Evolutionary conservation across 2,329 filamentous ascomycete genomes (phyloP).

Genomic region (Xenoacremonium recifei): DNA sequence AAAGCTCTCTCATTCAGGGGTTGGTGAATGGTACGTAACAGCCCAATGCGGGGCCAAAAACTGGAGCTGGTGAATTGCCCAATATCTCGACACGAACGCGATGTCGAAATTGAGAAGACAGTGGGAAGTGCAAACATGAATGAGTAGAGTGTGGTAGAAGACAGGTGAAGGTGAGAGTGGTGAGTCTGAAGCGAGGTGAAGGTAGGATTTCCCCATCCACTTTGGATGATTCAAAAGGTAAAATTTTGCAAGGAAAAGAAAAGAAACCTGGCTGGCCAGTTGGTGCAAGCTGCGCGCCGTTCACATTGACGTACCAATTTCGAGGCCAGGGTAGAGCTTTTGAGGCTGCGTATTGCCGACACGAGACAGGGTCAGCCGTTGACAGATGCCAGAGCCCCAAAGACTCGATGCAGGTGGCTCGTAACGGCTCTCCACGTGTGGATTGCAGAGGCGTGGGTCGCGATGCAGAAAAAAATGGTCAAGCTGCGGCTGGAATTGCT

Average conservation of each 20-base stretch:
- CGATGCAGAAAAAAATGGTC: slow-evolving; percentile 20
- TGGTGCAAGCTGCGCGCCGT: no score
- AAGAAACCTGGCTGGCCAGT: not conserved
- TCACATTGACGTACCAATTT: no score
- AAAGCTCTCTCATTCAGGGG: slow-evolving; percentile 10
- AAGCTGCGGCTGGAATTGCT: no score
- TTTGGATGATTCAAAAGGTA: no score
- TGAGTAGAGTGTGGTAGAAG: not conserved
- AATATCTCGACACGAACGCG: slow-evolving; percentile 13
- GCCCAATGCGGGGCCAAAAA: slow-evolving; percentile 21
- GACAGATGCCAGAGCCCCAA: no score
- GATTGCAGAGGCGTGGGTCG: slow-evolving; percentile 21
- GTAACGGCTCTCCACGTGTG: slow-evolving; percentile 23
- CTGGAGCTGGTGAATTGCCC: slow-evolving; percentile 11
- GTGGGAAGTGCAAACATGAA: not conserved
- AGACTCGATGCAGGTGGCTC: slow-evolving; percentile 1
- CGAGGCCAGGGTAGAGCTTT: no score
- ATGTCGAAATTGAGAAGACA: not conserved
- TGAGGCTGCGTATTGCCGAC: no score
- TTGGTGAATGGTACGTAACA: slow-evolving; percentile 18
- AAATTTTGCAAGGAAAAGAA: no score
- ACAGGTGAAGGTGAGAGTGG: slow-evolving; percentile 1
- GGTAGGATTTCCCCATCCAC: no score
- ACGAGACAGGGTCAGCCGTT: no score
- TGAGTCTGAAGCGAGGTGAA: slow-evolving; percentile 1